These are phyloP conservation scores for Misopates orontium DNA, from an alignment of 257 asterid genomes.

Conservation along the genomic window DNA sequence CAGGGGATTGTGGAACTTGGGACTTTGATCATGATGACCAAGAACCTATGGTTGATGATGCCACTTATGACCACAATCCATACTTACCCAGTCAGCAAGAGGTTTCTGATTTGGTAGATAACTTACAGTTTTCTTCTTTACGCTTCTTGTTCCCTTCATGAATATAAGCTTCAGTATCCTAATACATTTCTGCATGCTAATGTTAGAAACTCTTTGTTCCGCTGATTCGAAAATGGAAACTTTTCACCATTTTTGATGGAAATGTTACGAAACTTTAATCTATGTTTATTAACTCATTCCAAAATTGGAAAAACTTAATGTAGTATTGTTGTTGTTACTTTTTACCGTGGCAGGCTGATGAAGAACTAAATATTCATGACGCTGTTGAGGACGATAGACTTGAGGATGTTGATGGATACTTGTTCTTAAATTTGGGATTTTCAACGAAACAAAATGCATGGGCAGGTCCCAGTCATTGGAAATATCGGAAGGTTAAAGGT, in stretches of 20 bases:
- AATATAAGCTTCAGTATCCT: no score
- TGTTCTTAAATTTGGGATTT: conserved; percentile 76
- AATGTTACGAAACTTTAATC: no score
- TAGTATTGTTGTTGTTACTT: conserved; percentile 10
- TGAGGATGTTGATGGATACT: conserved; percentile 74
- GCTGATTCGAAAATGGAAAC: no score
- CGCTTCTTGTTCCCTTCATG: background rate
- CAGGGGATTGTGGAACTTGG: conserved; percentile 57
- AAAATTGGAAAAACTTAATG: background rate
- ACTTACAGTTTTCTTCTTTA: conserved; percentile 14
- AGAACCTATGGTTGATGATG: conserved; percentile 58
- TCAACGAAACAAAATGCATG: conserved; percentile 85
- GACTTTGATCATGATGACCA: conserved; percentile 70
- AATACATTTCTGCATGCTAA: no score
- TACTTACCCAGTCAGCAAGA: conserved; percentile 48
- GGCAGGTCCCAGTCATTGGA: conserved; percentile 99
- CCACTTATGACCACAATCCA: conserved; percentile 46
- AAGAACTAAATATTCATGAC: conserved; percentile 44
- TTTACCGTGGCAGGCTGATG: conserved; percentile 52
- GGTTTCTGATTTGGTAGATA: conserved; percentile 45
- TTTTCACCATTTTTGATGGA: no score
- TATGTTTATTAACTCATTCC: background rate
- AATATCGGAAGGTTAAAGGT: conserved; percentile 82
- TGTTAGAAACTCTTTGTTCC: no score
- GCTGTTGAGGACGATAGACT: conserved; percentile 55